Base-by-base conservation (phyloP, 176 grass and related monocot genomes). In the Metroxylon sagu region DNA sequence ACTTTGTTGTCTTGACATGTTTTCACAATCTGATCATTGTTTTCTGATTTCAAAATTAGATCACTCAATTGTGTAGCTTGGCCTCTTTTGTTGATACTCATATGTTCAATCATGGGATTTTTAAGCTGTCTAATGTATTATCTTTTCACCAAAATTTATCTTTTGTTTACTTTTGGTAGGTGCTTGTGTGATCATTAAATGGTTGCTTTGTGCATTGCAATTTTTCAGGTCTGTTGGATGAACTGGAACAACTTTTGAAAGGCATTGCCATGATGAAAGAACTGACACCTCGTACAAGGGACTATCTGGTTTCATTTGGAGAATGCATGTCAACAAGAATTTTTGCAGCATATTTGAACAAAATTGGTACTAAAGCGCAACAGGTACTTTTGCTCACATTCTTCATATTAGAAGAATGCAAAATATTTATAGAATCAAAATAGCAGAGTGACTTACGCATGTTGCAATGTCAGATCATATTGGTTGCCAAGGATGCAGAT, bases 201-300 rank as follows among this genome's bases (percentile, higher is more conserved):
- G 29, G 29, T 49, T 17, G 48, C 56, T 68, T 5, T 28, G 0
- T 23, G 29, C 67, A 29, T 30, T 71, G 27, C 29, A 67, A 80
- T 29, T 43, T 77, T 39, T 10, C 70, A 93, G 94, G 25, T 71
- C 64, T 81, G 57, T 80, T 98, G 53, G 74, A 82, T 73, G 79
- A 88, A 71, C 79, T 99, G 73, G 85, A 93, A 57, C 88, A 99
- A 61, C 87, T 99, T 65, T 73, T 99, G 74, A 93, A 90, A 76
- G 82, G 82, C 53, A 85, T 99, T 54, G 84, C 94, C 30, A 93
- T 99, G 81, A 99, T 93, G 94, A 99, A 98, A 89, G 94, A 99
- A 61, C 63, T 93, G 71, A 99, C 88, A 5, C 94, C 74, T 68
- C 72, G 79, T 8, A 88, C 85, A 65, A 88, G 76, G 59, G 94